Conservation (phyloP, 2,329 filamentous ascomycete genomes). For the Calonectria hawksworthii region DNA sequence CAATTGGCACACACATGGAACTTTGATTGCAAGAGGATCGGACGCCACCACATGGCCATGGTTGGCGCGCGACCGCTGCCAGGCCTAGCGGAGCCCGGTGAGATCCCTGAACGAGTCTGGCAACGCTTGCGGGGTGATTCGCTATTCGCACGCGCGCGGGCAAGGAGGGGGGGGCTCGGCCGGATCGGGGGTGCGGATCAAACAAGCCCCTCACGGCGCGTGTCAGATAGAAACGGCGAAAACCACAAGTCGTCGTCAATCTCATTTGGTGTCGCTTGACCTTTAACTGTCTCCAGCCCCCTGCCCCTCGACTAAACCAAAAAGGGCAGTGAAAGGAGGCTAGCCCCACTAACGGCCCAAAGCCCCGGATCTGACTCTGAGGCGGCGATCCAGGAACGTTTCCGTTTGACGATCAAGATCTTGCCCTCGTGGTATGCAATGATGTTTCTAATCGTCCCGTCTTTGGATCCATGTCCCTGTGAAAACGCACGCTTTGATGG, state of each 20-base stretch:
- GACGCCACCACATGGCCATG: not conserved
- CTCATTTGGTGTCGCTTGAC: conserved; percentile 17
- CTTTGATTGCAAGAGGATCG: conserved; percentile 43
- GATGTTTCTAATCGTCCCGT: conserved; percentile 14
- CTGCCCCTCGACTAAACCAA: conserved; percentile 9
- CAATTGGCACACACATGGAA: conserved; percentile 71
- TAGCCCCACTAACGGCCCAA: not conserved
- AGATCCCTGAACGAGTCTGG: not conserved
- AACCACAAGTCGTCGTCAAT: conserved; percentile 6
- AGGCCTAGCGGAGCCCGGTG: not conserved
- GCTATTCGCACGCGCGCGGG: not conserved
- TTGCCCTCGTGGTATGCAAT: not conserved
- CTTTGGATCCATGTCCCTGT: not conserved
- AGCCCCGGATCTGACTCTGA: not conserved
- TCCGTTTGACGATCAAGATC: not conserved
- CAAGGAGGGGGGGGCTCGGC: not conserved
- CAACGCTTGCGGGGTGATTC: not conserved
- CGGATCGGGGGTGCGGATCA: conserved; percentile 2
- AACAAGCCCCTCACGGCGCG: conserved; percentile 11
- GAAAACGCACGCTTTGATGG: not conserved
- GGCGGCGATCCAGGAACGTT: not conserved
- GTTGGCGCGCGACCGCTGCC: not conserved
- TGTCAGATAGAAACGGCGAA: conserved; percentile 20
- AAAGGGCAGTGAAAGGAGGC: conserved; percentile 10
- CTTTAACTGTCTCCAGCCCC: conserved; percentile 18